Evolutionary conservation across 2,329 filamentous ascomycete species (phyloP).

Genomic region (Aspergillus sp.): DNA sequence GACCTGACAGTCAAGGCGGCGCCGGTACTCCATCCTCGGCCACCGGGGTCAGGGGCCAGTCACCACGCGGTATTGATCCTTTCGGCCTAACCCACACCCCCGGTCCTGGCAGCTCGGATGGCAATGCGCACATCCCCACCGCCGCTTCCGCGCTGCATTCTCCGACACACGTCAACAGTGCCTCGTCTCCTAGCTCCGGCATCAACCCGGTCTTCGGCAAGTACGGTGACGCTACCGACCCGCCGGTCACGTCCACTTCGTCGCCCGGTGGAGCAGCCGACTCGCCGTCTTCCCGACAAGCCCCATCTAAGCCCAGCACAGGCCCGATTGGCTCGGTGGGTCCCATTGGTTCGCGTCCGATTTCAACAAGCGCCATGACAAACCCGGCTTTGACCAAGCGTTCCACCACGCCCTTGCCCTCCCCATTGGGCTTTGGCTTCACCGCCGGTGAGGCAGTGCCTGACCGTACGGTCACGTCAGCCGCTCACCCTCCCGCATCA

Average conservation of each 20-base stretch:
- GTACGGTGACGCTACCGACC: constrained; percentile 43
- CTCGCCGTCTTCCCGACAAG: constrained; percentile 64
- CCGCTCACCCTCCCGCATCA: constrained; percentile 50
- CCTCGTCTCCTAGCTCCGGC: constrained; percentile 58
- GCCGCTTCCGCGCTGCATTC: constrained; percentile 42
- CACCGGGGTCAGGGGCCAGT: constrained; percentile 60
- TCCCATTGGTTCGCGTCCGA: constrained; percentile 85
- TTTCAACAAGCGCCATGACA: constrained; percentile 44
- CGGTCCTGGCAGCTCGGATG: constrained; percentile 43
- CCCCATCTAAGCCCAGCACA: constrained; percentile 47
- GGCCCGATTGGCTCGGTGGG: constrained; percentile 61
- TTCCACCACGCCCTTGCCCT: constrained; percentile 83
- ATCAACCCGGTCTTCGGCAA: constrained; percentile 44
- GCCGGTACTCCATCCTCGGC: constrained; percentile 49
- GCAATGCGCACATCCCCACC: constrained; percentile 19
- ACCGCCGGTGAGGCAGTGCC: constrained; percentile 43
- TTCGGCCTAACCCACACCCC: constrained; percentile 47
- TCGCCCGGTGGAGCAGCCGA: constrained; percentile 60
- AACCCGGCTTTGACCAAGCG: constrained; percentile 65
- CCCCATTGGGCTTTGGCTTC: constrained; percentile 71
- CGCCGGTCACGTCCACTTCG: constrained; percentile 71
- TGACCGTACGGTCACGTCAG: constrained; percentile 49
- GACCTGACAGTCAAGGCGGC: constrained; percentile 58
- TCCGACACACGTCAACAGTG: constrained; percentile 70
- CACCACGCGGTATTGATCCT: constrained; percentile 71